Conservation (phyloP, 1,284 basidiomycete species). For the Pterulicium gracile region DNA sequence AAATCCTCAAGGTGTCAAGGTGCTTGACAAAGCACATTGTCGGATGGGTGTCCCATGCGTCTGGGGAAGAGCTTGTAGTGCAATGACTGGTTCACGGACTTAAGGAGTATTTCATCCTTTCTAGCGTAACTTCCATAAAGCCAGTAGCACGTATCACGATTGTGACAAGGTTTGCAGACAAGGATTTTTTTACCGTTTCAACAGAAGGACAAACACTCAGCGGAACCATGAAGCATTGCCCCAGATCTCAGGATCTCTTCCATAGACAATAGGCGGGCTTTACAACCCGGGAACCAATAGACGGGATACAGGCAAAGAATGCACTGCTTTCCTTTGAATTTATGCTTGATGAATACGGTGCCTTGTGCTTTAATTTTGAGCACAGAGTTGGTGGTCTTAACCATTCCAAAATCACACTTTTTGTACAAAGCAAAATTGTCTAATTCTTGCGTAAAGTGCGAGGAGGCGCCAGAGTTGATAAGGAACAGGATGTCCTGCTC, state of each 20-base stretch:
- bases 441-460: slow-evolving; percentile 3
- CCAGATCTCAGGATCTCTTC: slow-evolving; percentile 3
- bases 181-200: not conserved
- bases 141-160: not conserved
- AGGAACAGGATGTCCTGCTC: not conserved
- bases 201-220: not conserved
- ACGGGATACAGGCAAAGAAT: slow-evolving; percentile 4
- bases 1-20: slow-evolving; percentile 7
- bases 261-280: slow-evolving; percentile 4
- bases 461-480: slow-evolving; percentile 4
- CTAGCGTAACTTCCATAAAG: not conserved
- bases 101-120: not conserved
- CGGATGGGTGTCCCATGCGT: slow-evolving; percentile 9
- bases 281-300: slow-evolving; percentile 1
- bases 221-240: not conserved
- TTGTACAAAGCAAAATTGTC: slow-evolving; percentile 4
- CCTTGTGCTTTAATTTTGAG: not conserved
- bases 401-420: not conserved
- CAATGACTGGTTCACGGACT: not conserved
- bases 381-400: slow-evolving; percentile 1
- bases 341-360: slow-evolving; percentile 4
- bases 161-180: not conserved
- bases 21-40: slow-evolving; percentile 9
- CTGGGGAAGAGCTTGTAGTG: slow-evolving; percentile 9
- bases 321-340: not conserved